Percentiles rank a stretch among this genome's conserved stretches.
Conservation (phyloP, 768 basidiomycete genomes). For the Tephrocybe sp. region DNA sequence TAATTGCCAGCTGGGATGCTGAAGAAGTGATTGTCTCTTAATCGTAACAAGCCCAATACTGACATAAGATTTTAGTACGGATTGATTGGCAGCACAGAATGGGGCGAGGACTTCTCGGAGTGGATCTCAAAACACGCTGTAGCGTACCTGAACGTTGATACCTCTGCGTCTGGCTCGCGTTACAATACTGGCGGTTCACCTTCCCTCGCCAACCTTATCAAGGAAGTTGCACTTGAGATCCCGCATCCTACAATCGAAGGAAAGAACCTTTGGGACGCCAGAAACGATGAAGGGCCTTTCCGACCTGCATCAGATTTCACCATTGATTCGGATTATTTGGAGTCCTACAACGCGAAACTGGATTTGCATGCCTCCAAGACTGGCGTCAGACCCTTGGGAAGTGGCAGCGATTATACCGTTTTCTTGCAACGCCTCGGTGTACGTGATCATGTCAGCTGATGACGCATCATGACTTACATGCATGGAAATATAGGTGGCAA, state of each 20-base stretch:
- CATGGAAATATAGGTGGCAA: conserved; percentile 32
- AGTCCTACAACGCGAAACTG: conserved; percentile 35
- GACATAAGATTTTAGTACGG: conserved; percentile 40
- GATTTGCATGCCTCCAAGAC: conserved; percentile 29
- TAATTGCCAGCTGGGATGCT: conserved; percentile 75
- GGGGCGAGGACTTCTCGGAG: conserved; percentile 85
- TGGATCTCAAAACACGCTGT: conserved; percentile 82
- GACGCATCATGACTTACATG: neutral
- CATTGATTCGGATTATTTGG: conserved; percentile 41
- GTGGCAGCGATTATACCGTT: conserved; percentile 89
- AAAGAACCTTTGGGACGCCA: conserved; percentile 79
- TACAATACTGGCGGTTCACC: conserved; percentile 68
- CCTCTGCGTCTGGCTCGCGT: conserved; percentile 58
- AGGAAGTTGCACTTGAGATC: conserved; percentile 62
- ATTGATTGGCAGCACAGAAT: conserved; percentile 86
- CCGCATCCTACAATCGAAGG: conserved; percentile 67
- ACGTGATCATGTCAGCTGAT: conserved; percentile 10
- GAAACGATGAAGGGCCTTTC: conserved; percentile 55
- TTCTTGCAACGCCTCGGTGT: conserved; percentile 78
- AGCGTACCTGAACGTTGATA: conserved; percentile 83
- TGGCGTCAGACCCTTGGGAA: conserved; percentile 65
- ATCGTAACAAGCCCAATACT: neutral
- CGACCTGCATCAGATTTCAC: conserved; percentile 21
- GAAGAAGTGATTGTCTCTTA: conserved; percentile 51
- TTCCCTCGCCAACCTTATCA: conserved; percentile 76